Base-by-base conservation (phyloP, 768 basidiomycete species). In the Dacryopinax spathularia region DNA sequence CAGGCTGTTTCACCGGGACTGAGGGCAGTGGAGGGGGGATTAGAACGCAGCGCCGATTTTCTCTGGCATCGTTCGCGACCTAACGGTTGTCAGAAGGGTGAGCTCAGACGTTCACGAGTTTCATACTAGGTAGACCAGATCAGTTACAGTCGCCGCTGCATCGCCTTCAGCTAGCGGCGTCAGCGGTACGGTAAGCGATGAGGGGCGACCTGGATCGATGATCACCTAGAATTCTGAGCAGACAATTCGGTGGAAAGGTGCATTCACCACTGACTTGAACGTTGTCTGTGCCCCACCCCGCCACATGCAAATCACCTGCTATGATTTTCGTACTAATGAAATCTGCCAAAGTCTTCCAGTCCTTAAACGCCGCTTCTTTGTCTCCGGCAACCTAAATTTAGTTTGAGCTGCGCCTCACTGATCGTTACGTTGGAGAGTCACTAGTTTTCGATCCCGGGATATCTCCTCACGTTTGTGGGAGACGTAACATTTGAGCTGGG, bases 341-440 rank as follows among this genome's bases (percentile, higher is more conserved):
- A 3, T 56, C 48, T 31, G 48, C 48, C 5, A 56, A 20, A 27
- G 48, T 56, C 48, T 56, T 56, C 48, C 48, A 56, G 29, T 56
- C 48, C 22, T 56, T 56, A 29, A 56, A 56, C 18, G 48, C 48
- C 25, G 48, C 48, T 29, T 56, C 48, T 56, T 56, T 56, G 48
- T 56, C 48, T 56, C 48, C 13, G 7, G 48, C 48, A 56, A 56
- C 48, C 48, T 56, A 56, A 41, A 56, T 56, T 56, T 56, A 56
- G 18, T 9, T n/a, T 56, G 25, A 56, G 48, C 48, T 27, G 25
- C 13, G 48, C 48, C 48, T 29, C 3, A 27, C 48, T 56, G 48
- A 56, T 56, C 48, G 13, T 5, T 29, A 7, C 5, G 3, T 9
- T 27, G 48, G 18, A 29, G 15, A 20, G 48, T 56, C 48, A 56